These are phyloP conservation scores for Brassica incana DNA, from an alignment of 345 rosid genomes.

Conservation along the genomic window DNA sequence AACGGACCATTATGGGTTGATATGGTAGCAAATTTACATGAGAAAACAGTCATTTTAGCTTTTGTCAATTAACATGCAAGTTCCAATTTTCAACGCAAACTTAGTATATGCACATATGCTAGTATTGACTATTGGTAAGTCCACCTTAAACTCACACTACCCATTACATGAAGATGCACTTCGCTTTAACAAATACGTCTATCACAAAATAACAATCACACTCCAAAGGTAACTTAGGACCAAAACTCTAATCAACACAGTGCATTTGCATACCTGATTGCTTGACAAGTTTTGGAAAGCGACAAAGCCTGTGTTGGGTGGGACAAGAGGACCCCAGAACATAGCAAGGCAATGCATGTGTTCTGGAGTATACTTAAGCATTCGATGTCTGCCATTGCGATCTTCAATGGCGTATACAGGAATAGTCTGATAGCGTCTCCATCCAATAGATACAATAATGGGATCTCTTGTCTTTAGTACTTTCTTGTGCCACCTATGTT, in stretches of 20 bases:
- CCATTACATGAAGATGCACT: conserved; percentile 12
- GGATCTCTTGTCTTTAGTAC: conserved; percentile 90
- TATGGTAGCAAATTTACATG: background rate
- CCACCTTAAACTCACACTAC: conserved; percentile 12
- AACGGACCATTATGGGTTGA: background rate
- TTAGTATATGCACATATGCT: conserved; percentile 6
- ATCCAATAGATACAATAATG: conserved; percentile 83
- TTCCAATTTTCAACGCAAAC: background rate
- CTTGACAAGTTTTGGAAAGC: conserved; percentile 82
- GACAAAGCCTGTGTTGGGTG: conserved; percentile 82
- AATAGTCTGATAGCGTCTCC: conserved; percentile 92
- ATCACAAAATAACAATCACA: conserved; percentile 24
- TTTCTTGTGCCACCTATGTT: conserved; percentile 91
- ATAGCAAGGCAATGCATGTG: conserved; percentile 96
- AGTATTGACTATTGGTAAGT: conserved; percentile 12
- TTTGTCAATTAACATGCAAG: background rate
- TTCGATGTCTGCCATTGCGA: conserved; percentile 81
- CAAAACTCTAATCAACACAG: conserved; percentile 6
- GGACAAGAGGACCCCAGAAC: conserved; percentile 98
- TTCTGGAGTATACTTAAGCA: conserved; percentile 94
- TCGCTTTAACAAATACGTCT: conserved; percentile 6
- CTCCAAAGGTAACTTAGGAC: background rate
- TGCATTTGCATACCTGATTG: conserved; percentile 58
- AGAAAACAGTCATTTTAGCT: background rate
- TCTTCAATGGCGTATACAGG: conserved; percentile 91